phyloP scores from a whole-genome alignment of 2,329 filamentous ascomycete species.

The Fusarium solani-melongenae region DNA sequence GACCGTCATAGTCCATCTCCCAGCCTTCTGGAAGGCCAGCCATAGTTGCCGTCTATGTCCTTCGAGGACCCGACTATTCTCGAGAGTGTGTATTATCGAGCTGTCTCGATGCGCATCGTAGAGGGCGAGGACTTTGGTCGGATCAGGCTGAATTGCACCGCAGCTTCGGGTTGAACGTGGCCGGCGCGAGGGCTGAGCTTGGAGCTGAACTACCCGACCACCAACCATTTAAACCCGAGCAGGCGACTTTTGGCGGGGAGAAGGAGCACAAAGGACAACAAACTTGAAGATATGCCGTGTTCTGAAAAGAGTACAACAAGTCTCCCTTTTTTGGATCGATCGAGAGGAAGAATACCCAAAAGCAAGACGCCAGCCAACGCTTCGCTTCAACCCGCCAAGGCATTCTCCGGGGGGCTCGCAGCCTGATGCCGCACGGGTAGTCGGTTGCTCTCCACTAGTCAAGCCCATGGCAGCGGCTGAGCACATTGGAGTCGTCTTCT shows the following conservation, averaged over 20 bases:
- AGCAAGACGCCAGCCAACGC: constrained; percentile 8
- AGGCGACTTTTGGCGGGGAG: constrained; percentile 2
- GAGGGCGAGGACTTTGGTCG: constrained; percentile 8
- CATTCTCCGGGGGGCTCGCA: constrained; percentile 8
- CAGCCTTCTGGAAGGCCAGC: constrained; percentile 62
- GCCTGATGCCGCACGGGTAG: constrained; percentile 21
- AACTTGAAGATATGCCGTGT: neutral
- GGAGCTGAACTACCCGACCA: neutral
- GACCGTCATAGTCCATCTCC: constrained; percentile 68
- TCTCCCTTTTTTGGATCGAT: neutral
- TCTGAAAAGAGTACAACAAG: neutral
- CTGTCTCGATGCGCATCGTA: constrained; percentile 24
- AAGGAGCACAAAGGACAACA: constrained; percentile 1
- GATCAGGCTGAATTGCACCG: neutral
- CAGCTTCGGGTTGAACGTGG: constrained; percentile 25
- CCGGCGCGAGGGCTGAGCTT: constrained; percentile 7
- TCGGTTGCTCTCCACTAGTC: constrained; percentile 20
- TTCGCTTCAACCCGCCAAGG: constrained; percentile 5
- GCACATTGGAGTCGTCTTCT: neutral
- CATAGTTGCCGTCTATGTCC: constrained; percentile 38
- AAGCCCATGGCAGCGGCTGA: constrained; percentile 19
- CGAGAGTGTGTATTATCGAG: constrained; percentile 24
- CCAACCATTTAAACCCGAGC: constrained; percentile 3
- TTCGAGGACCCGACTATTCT: neutral
- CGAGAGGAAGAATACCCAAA: neutral